A percentile compares a stretch with the other conserved stretches of the same genome.
Evolutionary conservation across 208 protist species (phyloP).

Genomic region (Leishmania amazonensis): DNA sequence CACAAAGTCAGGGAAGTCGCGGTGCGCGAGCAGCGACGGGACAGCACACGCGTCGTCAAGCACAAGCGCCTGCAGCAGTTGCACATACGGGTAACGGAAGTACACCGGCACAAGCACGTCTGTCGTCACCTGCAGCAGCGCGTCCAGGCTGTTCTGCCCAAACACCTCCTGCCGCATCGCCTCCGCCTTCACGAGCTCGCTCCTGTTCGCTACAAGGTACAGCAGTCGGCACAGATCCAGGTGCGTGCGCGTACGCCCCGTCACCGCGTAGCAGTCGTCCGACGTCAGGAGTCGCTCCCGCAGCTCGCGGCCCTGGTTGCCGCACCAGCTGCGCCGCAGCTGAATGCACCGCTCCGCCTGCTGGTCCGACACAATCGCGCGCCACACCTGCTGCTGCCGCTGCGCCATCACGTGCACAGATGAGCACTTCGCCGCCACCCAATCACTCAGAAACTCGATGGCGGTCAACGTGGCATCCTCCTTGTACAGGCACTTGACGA

Average conservation of each 20-base stretch:
- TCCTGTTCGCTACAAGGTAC: constrained; percentile 36
- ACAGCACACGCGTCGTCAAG: constrained; percentile 38
- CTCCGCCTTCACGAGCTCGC: constrained; percentile 53
- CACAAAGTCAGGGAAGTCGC: constrained; percentile 38
- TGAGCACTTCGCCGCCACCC: constrained; percentile 17
- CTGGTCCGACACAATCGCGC: constrained; percentile 33
- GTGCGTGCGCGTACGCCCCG: constrained; percentile 37
- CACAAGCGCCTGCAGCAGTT: constrained; percentile 40
- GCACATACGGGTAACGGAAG: constrained; percentile 40
- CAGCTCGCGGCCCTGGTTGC: constrained; percentile 31
- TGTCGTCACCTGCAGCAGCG: constrained; percentile 42
- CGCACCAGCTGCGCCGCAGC: constrained; percentile 45
- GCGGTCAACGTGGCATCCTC: constrained; percentile 12
- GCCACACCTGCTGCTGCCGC: constrained; percentile 27
- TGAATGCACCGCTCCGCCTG: constrained; percentile 45
- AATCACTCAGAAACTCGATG: constrained; percentile 40
- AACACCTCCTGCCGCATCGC: constrained; percentile 56
- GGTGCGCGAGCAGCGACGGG: constrained; percentile 37
- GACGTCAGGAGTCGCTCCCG: constrained; percentile 40
- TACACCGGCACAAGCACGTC: constrained; percentile 39
- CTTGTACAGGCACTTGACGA: constrained; percentile 39
- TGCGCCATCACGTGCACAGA: constrained; percentile 21
- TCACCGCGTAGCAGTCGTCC: constrained; percentile 40
- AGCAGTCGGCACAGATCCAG: constrained; percentile 39
- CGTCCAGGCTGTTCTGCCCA: constrained; percentile 42